A percentile compares a stretch with the other conserved stretches of the same genome.
These are phyloP conservation scores for Hypomontagnella submonticulosa DNA, from an alignment of 495 filamentous ascomycete genomes.

Conservation along the genomic window DNA sequence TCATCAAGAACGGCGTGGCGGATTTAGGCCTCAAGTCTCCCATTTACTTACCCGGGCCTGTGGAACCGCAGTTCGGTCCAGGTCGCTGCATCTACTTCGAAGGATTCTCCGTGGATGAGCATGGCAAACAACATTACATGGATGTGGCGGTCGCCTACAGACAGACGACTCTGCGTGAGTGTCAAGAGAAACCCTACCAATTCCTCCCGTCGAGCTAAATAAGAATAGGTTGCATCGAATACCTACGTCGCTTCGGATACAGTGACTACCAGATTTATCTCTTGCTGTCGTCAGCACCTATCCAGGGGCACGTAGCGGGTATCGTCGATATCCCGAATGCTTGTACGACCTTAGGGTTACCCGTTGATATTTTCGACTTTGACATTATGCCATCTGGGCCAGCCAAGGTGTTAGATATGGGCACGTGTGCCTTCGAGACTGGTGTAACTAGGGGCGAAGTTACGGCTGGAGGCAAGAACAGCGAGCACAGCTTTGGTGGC, in stretches of 20 bases:
- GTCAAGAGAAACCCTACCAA: neutral
- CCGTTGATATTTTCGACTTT: constrained; percentile 97
- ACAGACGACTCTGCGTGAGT: constrained; percentile 79
- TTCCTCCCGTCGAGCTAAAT: constrained; percentile 1
- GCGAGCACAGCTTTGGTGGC: constrained; percentile 61
- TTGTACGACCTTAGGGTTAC: constrained; percentile 88
- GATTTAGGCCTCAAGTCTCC: constrained; percentile 85
- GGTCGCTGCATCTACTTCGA: constrained; percentile 91
- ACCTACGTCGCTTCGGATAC: constrained; percentile 82
- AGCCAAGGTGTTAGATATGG: constrained; percentile 76
- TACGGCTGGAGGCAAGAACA: constrained; percentile 56
- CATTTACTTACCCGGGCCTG: constrained; percentile 89
- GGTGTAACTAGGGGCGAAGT: constrained; percentile 58
- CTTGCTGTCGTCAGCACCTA: constrained; percentile 85
- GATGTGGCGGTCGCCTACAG: constrained; percentile 94
- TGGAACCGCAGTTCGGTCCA: constrained; percentile 91
- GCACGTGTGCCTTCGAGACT: constrained; percentile 77
- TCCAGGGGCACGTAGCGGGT: constrained; percentile 94
- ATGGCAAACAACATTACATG: constrained; percentile 92
- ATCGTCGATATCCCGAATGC: constrained; percentile 88
- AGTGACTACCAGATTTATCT: constrained; percentile 87
- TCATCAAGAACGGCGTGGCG: constrained; percentile 85
- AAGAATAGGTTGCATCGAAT: constrained; percentile 71
- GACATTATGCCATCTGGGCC: constrained; percentile 79
- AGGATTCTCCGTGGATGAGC: constrained; percentile 91